A percentile compares a stretch with the other conserved stretches of the same genome.
Conservation (phyloP, 768 basidiomycete species). For the Mycena sanguinolenta region DNA sequence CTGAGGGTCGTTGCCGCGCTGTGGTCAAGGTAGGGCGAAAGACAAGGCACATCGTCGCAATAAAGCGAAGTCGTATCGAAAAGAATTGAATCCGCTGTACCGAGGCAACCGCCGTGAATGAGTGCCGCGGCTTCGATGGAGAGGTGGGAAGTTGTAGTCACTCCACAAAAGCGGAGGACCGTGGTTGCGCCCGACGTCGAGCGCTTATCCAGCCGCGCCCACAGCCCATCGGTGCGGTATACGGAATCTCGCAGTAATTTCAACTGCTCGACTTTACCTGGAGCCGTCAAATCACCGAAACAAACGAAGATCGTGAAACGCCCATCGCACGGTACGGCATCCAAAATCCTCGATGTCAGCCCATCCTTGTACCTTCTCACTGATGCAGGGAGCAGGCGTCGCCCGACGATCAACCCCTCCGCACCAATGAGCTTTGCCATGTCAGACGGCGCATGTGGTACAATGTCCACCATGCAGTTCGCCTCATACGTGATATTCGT, state of each 20-base stretch:
- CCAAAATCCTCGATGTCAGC: background rate
- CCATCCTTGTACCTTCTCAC: slow-evolving; percentile 22
- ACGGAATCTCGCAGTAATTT: background rate
- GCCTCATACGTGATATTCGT: slow-evolving; percentile 24
- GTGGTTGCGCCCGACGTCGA: too few relatives aligned
- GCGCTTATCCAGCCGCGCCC: background rate
- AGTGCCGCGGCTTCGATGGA: slow-evolving; percentile 7
- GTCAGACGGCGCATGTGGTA: background rate
- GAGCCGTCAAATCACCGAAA: slow-evolving; percentile 3
- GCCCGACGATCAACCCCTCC: slow-evolving; percentile 16
- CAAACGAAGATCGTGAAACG: slow-evolving; percentile 27
- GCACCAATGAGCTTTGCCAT: slow-evolving; percentile 20
- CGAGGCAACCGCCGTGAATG: background rate
- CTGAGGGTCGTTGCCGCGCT: background rate
- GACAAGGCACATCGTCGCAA: slow-evolving; percentile 13
- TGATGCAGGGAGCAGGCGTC: slow-evolving; percentile 12
- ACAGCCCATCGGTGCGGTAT: background rate
- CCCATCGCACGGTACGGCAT: slow-evolving; percentile 19
- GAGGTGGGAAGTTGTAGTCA: slow-evolving; percentile 18
- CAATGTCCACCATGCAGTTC: slow-evolving; percentile 13
- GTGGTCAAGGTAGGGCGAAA: slow-evolving; percentile 10
- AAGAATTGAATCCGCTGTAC: background rate
- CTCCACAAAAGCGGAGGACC: background rate
- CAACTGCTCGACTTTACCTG: background rate
- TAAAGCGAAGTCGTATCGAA: slow-evolving; percentile 18